A percentile compares a stretch with the other conserved stretches of the same genome.
Evolutionary conservation across 2,329 filamentous ascomycete species (phyloP).

Genomic region (Trichoderma pleuroti): DNA sequence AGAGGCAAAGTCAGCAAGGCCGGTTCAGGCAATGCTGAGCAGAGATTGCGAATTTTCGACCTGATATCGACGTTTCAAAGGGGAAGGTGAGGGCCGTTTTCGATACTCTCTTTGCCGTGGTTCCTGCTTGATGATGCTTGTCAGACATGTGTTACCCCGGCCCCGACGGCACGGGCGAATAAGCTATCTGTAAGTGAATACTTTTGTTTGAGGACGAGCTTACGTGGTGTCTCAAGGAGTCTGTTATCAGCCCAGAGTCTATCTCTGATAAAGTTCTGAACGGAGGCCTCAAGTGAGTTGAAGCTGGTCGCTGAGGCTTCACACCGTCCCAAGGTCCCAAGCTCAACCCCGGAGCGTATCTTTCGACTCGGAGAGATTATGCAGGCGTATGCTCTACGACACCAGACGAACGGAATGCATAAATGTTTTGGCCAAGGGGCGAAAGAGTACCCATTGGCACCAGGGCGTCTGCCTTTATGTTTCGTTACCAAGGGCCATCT

Average conservation of each 20-base stretch:
- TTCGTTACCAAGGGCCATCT: neutral
- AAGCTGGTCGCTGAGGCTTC: neutral
- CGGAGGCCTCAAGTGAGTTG: neutral
- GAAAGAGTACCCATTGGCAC: neutral
- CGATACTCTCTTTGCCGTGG: neutral
- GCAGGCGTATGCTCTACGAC: neutral
- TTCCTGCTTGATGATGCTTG: conserved; percentile 16
- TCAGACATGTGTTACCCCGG: conserved; percentile 19
- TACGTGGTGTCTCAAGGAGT: neutral
- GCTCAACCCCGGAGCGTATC: neutral
- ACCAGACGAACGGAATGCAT: neutral
- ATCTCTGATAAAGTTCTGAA: neutral
- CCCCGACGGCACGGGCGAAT: conserved; percentile 19
- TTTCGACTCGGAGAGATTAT: neutral
- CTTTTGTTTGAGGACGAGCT: neutral
- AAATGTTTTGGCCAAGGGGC: neutral
- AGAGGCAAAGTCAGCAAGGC: neutral
- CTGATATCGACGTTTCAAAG: neutral
- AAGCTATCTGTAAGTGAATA: neutral
- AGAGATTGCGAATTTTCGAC: conserved; percentile 3
- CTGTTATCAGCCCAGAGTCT: neutral
- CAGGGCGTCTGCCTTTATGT: conserved; percentile 10
- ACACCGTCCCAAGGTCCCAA: neutral
- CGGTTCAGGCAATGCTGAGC: neutral
- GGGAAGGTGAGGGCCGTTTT: conserved; percentile 9